Evolutionary conservation across 345 rosid genomes (phyloP).

Genomic region (Fremontodendron californicum): DNA sequence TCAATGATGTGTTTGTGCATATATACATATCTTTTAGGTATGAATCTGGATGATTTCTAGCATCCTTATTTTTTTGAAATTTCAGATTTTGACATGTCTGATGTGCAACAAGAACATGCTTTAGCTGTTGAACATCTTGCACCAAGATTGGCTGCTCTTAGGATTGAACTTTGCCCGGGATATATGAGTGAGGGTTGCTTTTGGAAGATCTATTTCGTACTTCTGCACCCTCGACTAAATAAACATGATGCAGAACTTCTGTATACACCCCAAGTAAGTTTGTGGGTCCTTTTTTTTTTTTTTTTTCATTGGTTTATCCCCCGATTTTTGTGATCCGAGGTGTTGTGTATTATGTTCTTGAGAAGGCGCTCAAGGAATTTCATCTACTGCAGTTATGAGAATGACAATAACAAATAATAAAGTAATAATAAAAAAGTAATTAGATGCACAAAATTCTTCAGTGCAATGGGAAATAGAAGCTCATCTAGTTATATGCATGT

Average conservation of each 20-base stretch:
- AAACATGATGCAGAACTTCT: constrained; percentile 72
- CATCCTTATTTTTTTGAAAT: constrained; percentile 8
- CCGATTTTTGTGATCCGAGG: neutral
- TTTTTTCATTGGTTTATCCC: neutral
- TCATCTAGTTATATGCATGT: neutral
- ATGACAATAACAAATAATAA: neutral
- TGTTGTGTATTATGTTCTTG: neutral
- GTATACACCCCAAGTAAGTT: constrained; percentile 73
- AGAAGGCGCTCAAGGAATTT: neutral
- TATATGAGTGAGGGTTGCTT: constrained; percentile 85
- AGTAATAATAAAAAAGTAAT: neutral
- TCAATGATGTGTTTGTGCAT: neutral
- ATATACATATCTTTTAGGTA: neutral
- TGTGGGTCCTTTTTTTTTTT: neutral
- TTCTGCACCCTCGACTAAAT: constrained; percentile 76
- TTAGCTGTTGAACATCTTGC: constrained; percentile 81
- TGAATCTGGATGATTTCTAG: neutral
- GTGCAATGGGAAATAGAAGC: neutral
- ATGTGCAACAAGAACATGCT: constrained; percentile 93
- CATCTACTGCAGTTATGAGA: neutral
- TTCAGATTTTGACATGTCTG: constrained; percentile 89
- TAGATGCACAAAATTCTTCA: neutral
- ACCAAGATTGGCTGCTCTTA: constrained; percentile 75
- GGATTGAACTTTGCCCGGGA: constrained; percentile 91
- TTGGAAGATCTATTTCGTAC: constrained; percentile 97